Evolutionary conservation across 345 rosid species (phyloP).

Genomic region (Mangifera indica): DNA sequence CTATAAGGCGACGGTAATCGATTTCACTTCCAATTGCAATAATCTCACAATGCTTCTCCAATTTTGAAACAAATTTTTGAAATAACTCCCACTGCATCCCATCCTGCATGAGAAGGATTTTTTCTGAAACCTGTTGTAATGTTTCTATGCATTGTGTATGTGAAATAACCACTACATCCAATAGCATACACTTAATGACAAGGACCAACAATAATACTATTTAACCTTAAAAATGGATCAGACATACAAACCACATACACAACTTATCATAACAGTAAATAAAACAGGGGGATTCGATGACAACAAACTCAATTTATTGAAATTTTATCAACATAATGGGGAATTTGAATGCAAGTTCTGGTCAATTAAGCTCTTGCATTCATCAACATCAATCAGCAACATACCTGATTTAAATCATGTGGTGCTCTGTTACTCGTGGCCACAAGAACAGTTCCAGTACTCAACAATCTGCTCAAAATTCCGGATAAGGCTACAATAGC

Average conservation of each 20-base stretch:
- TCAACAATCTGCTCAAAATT: slow-evolving; percentile 87
- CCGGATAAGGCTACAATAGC: slow-evolving; percentile 99
- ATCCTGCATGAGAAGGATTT: slow-evolving; percentile 50
- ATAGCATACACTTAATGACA: no score
- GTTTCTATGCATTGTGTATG: background rate
- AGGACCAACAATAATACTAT: background rate
- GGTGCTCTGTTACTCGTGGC: slow-evolving; percentile 96
- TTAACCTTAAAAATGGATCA: no score
- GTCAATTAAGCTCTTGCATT: background rate
- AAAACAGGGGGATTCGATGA: background rate
- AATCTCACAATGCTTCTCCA: slow-evolving; percentile 78
- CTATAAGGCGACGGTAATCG: slow-evolving; percentile 80
- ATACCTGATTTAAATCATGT: slow-evolving; percentile 84
- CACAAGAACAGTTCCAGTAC: slow-evolving; percentile 84
- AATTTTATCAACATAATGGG: background rate
- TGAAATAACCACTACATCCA: background rate
- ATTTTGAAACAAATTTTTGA: slow-evolving; percentile 57
- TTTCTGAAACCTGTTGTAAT: background rate
- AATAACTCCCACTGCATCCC: slow-evolving; percentile 94
- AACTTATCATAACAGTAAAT: background rate
- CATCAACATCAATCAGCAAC: background rate
- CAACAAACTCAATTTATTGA: no score
- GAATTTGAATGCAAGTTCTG: background rate
- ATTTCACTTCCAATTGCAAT: slow-evolving; percentile 74
- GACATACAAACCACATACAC: background rate